Base-by-base conservation (phyloP, 441 rosid genomes). In the Omphalea diandra region DNA sequence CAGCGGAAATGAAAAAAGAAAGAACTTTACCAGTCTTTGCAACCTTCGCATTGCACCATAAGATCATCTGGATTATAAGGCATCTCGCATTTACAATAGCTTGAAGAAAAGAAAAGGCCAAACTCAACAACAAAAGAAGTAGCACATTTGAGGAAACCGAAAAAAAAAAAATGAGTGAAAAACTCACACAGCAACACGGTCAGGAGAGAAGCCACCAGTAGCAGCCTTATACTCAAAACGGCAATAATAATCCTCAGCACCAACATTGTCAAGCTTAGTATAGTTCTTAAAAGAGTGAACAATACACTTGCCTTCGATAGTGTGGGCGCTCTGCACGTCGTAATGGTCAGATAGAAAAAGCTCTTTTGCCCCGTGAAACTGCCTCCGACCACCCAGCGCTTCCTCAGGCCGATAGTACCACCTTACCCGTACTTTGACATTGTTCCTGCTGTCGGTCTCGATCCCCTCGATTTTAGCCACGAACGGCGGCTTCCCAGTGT, bases 31-130 rank as follows among this genome's bases (percentile, higher is more conserved):
- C 96, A 89, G 81, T 90, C 97, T 83, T 87, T 89, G 88, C 97
- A 93, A 33, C 85, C 91, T 61, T 93, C 98, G 20, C 98, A 89
- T 58, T 86, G 96, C 76, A 93, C 96, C 98, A 90, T 93, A 44
- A 93, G 88, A 71, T 90, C 96, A 63, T 90, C 97, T 0, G 97
- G 98, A 75, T 93, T 90, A 76, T 90, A 88, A 0, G 98, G 98
- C 98, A 90, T 93, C 84, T 93, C 97, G 70, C 98, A 89, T 71
- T 89, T 90, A 83, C 98, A 93, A 79, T 93, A 93, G 88, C 98
- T 93, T 79, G 65, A 74, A 68, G 59, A 57, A 33, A 46, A 47
- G 31, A 73, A 69, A 58, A 31, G 22, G 15, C 22, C 36, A 69
- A 62, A 68, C 36, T 58, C 46, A n/a, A n/a, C 22, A 14, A 40